Base-by-base conservation (phyloP, 306 rosid species). In the Senna siamea region DNA sequence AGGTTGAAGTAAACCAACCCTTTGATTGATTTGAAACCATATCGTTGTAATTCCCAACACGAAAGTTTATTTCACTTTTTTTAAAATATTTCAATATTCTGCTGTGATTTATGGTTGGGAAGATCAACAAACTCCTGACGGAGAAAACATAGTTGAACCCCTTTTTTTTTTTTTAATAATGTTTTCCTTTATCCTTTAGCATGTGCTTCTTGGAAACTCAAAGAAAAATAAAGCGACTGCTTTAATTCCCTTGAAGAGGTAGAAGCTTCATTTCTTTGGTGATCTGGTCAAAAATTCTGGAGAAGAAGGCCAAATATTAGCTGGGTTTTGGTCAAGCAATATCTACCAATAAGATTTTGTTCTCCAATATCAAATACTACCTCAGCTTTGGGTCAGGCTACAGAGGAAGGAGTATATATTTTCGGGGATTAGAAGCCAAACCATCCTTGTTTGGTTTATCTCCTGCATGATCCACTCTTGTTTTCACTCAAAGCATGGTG, bases 91-190 rank as follows among this genome's bases (percentile, higher is more conserved):
- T 38, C 7, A 62, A 37, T 62, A 37, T 2, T 37, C 68, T 18
- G 51, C 55, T 57, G 77, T 38, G 78, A 69, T 50, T 69, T 81
- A 46, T 75, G 53, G 87, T 81, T 78, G 84, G 91, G 95, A 83
- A 83, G 98, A 86, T 87, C 76, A 90, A 80, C 97, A 69, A 89
- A 84, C 90, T 69, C 44, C 4, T 52, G 86, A 68, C 93, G 90
- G 93, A 87, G 90, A 87, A 82, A 83, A 78, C 93, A 62, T 87
- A 78, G 91, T 43, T 10, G 38, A 20, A 67, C 58, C 18, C 35
- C 11, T 58, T 62, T 62, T 62, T 62, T 0, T 44, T 7, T n/a
- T 14, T 60, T 10, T n/a, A 41, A 41, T 37, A 5, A 37, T 37
- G 46, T 69, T 76, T 12, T 32, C 40, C 18, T 53, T 74, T 4